Base-by-base conservation (phyloP, 345 rosid species). In the Tarenaya hassleriana region DNA sequence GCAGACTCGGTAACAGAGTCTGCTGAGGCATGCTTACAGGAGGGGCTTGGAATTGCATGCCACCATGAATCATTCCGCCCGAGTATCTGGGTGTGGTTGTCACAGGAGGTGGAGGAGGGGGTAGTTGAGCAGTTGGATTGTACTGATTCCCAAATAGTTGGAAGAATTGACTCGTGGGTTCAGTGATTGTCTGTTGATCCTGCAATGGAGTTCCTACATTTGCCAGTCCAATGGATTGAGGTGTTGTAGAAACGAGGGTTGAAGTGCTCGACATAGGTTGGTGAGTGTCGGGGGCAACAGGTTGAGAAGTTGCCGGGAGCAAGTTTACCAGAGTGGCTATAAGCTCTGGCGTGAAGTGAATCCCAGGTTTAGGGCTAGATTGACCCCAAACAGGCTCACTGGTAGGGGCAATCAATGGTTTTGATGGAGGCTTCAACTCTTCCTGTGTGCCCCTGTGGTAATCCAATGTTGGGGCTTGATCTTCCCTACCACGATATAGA, bases 331-430 rank as follows among this genome's bases (percentile, higher is more conserved):
- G 74, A 61, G 82, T 76, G 38, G 95, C 92, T 60, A 92, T 69
- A 32, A 88, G 82, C 68, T 92, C 95, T 0, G 95, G 96, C 1
- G 98, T 81, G 47, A 88, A 72, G 18, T 77, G 67, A 24, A 81
- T 72, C 49, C 94, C 82, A n/a, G 78, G 52, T 72, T 71, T 82
- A 37, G 96, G 71, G 12, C 48, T 55, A 41, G 71, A 55, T 19
- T 63, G 72, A 42, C 47, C 62, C n/a, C 60, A n/a, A 47, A 48
- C 31, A 42, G 75, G 47, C 55, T 72, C 84, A 20, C 46, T 47
- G 21, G 68, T 21, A n/a, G 67, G 56, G 8, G 68, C 55, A 59
- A 70, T 59, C 33, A 55, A 47, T 27, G 68, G 45, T 52, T 75
- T 74, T 48, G 67, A 43, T 20, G 55, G 69, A 58, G 72, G 63